Conservation (phyloP, 2,329 filamentous ascomycete species). For the Colletotrichum destructivum region DNA sequence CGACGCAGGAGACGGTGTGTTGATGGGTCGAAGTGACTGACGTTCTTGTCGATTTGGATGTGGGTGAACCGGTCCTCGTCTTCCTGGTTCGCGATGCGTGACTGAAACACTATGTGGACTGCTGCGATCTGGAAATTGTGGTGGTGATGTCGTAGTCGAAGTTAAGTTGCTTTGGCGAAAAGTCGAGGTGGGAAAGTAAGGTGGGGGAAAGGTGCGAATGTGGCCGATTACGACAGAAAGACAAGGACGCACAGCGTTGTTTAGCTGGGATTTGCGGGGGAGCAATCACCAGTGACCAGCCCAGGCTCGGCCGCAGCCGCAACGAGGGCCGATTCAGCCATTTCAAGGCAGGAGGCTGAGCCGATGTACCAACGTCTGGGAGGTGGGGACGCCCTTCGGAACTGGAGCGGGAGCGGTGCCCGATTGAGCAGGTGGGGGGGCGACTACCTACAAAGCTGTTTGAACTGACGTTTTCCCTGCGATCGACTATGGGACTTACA, state of each 20-base stretch:
- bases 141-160: neutral
- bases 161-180: neutral
- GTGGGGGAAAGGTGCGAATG: conserved; percentile 30
- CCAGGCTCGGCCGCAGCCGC: conserved; percentile 13
- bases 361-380: conserved; percentile 8
- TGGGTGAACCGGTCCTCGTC: neutral
- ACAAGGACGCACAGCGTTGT: conserved; percentile 8
- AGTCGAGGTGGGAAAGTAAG: conserved; percentile 16
- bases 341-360: conserved; percentile 18
- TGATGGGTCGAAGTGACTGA: neutral
- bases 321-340: neutral
- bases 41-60: neutral
- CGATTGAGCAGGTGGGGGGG: conserved; percentile 19
- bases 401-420: conserved; percentile 1
- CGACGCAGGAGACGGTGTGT: conserved; percentile 5
- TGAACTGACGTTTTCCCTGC: neutral
- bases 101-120: neutral
- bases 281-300: conserved; percentile 16
- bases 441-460: neutral
- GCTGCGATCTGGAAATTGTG: neutral
- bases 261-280: conserved; percentile 38
- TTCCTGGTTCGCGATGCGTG: neutral
- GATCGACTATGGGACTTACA: neutral
- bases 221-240: conserved; percentile 37
- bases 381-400: conserved; percentile 9